These are phyloP conservation scores for Leccinellum rugosiceps DNA, from an alignment of 768 basidiomycete species.

Conservation along the genomic window DNA sequence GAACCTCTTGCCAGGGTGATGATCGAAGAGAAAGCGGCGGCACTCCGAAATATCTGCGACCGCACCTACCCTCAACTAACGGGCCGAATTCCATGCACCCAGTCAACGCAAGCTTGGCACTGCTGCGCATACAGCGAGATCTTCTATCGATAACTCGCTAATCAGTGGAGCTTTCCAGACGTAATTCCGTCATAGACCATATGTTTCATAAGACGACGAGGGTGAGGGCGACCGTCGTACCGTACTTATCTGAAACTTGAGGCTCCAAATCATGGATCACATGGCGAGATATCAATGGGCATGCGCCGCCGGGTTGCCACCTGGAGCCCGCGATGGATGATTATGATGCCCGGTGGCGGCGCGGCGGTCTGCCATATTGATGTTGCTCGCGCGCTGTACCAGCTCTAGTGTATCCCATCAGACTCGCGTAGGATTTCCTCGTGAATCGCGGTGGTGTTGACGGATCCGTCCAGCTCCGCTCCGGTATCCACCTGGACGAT, in stretches of 20 bases:
- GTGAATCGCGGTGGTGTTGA: background rate
- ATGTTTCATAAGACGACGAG: background rate
- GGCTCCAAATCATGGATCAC: background rate
- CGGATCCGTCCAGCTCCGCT: constrained; percentile 12
- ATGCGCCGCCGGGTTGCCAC: background rate
- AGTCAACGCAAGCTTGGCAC: background rate
- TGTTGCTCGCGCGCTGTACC: background rate
- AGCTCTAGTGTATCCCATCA: background rate
- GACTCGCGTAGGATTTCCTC: background rate
- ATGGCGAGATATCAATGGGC: background rate
- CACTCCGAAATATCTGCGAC: background rate
- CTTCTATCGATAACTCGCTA: background rate
- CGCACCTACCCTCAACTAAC: background rate
- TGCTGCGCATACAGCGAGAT: background rate
- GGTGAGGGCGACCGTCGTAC: background rate
- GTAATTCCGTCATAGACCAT: constrained; percentile 1
- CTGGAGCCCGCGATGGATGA: background rate
- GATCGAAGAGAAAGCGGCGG: background rate
- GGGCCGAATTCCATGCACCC: background rate
- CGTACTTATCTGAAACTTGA: background rate
- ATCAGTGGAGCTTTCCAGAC: constrained; percentile 4
- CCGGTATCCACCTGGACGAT: constrained; percentile 7
- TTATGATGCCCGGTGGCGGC: background rate
- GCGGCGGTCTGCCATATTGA: constrained; percentile 2
- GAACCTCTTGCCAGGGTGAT: background rate